Evolutionary conservation across 768 basidiomycete genomes (phyloP).

Genomic region (Russula earlei): DNA sequence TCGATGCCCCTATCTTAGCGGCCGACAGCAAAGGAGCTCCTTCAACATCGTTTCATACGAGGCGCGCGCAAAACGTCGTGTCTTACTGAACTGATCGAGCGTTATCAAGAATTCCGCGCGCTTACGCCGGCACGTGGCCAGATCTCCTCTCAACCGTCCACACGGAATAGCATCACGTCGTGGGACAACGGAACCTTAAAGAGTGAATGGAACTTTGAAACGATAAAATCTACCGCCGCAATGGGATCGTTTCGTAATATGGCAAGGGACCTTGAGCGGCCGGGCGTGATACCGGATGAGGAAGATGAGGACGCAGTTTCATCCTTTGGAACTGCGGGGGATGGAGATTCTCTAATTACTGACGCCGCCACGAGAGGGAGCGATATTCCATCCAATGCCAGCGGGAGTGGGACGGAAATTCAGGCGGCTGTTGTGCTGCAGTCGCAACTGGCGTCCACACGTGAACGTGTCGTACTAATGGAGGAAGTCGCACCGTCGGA

Average conservation of each 20-base stretch:
- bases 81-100: slow-evolving; percentile 81
- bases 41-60: slow-evolving; percentile 90
- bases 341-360: slow-evolving; percentile 49
- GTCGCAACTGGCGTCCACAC: slow-evolving; percentile 25
- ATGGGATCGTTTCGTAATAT: slow-evolving; percentile 74
- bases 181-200: slow-evolving; percentile 73
- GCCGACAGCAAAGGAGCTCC: slow-evolving; percentile 82
- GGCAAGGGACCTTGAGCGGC: slow-evolving; percentile 54
- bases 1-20: slow-evolving; percentile 47
- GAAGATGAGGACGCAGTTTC: slow-evolving; percentile 38
- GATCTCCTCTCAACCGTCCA: slow-evolving; percentile 46
- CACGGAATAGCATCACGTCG: slow-evolving; percentile 41
- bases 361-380: slow-evolving; percentile 51
- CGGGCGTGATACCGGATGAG: slow-evolving; percentile 43
- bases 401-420: slow-evolving; percentile 40
- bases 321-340: slow-evolving; percentile 37
- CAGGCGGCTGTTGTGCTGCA: slow-evolving; percentile 65
- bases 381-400: slow-evolving; percentile 29
- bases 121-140: slow-evolving; percentile 48
- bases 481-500: slow-evolving; percentile 39
- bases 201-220: slow-evolving; percentile 96
- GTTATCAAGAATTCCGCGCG: slow-evolving; percentile 68
- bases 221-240: slow-evolving; percentile 57
- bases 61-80: slow-evolving; percentile 73
- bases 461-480: slow-evolving; percentile 27